These are phyloP conservation scores for Setaria italica DNA, from an alignment of 202 grass and related monocot genomes.

Conservation along the genomic window DNA sequence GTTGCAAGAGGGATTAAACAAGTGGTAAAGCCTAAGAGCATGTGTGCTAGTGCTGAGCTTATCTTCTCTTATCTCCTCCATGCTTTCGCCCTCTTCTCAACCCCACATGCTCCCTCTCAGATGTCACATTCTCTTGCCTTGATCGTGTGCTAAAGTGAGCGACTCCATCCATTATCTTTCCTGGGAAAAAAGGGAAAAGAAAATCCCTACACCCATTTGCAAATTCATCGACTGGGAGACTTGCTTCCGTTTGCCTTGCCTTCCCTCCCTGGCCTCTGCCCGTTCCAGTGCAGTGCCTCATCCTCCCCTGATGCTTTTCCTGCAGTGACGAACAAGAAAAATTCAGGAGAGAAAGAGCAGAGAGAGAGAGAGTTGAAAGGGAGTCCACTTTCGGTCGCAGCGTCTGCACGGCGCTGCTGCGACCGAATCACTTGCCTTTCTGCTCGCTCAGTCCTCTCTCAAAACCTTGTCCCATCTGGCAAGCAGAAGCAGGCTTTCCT, in stretches of 20 bases:
- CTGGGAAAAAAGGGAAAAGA: not conserved
- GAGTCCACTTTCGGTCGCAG: no score
- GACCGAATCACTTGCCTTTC: not conserved
- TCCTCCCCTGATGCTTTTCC: not conserved
- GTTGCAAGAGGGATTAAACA: slow-evolving; percentile 25
- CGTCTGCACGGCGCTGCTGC: no score
- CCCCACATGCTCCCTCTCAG: not conserved
- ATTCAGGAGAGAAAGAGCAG: not conserved
- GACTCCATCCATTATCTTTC: not conserved
- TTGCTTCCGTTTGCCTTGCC: not conserved
- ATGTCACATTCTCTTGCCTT: slow-evolving; percentile 9
- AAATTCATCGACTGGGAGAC: no score
- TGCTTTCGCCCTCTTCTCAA: slow-evolving; percentile 5
- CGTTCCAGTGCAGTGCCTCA: not conserved
- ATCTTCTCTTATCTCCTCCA: slow-evolving; percentile 38
- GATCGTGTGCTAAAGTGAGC: not conserved
- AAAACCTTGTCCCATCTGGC: slow-evolving; percentile 45
- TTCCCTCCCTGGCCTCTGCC: slow-evolving; percentile 13
- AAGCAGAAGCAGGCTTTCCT: not conserved
- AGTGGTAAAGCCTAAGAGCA: slow-evolving; percentile 4
- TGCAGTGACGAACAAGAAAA: not conserved
- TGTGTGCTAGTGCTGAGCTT: slow-evolving; percentile 28
- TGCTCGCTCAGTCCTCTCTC: not conserved
- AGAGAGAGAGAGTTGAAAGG: slow-evolving; percentile 8
- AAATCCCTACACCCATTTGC: not conserved